Percentiles rank a stretch among this genome's conserved stretches.
Evolutionary conservation across 495 filamentous ascomycete species (phyloP).

Genomic region (Penicillium riverlandense): DNA sequence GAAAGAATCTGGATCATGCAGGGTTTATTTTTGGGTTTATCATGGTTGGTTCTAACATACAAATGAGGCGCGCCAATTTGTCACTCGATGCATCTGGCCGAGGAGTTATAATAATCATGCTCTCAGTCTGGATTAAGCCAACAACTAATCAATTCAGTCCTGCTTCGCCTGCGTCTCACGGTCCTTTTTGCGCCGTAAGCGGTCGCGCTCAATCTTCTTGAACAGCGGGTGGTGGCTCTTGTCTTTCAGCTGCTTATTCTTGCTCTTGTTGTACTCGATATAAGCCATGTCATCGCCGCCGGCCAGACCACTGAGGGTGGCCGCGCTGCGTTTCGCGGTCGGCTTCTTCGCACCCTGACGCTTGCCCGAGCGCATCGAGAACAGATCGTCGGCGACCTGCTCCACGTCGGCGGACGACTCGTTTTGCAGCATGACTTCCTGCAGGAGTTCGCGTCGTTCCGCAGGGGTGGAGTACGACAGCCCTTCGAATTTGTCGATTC

Average conservation of each 20-base stretch:
- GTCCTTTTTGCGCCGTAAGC: slow-evolving; percentile 54
- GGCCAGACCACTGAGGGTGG: slow-evolving; percentile 73
- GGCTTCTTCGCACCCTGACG: slow-evolving; percentile 31
- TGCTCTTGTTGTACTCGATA: slow-evolving; percentile 72
- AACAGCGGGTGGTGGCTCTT: slow-evolving; percentile 63
- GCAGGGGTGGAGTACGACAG: slow-evolving; percentile 73
- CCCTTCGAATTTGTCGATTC: slow-evolving; percentile 75
- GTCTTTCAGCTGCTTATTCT: slow-evolving; percentile 76
- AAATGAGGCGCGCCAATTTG: too few relatives aligned
- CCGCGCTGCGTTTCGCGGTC: slow-evolving; percentile 69
- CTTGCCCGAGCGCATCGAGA: slow-evolving; percentile 50
- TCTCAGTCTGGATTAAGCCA: slow-evolving; percentile 6
- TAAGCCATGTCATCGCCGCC: slow-evolving; percentile 97
- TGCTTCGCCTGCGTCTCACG: slow-evolving; percentile 12
- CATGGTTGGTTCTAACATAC: too few relatives aligned
- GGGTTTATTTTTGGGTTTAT: too few relatives aligned
- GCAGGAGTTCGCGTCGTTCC: slow-evolving; percentile 82
- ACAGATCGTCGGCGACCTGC: slow-evolving; percentile 76
- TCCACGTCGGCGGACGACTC: slow-evolving; percentile 73
- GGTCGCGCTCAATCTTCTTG: slow-evolving; percentile 74
- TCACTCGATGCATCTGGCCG: too few relatives aligned
- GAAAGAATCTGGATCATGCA: too few relatives aligned
- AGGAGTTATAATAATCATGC: too few relatives aligned
- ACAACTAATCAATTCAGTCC: neutral
- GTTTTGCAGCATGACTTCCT: slow-evolving; percentile 88